Base-by-base conservation (phyloP, 805 yeast genomes). In the Ogataea neopini region DNA sequence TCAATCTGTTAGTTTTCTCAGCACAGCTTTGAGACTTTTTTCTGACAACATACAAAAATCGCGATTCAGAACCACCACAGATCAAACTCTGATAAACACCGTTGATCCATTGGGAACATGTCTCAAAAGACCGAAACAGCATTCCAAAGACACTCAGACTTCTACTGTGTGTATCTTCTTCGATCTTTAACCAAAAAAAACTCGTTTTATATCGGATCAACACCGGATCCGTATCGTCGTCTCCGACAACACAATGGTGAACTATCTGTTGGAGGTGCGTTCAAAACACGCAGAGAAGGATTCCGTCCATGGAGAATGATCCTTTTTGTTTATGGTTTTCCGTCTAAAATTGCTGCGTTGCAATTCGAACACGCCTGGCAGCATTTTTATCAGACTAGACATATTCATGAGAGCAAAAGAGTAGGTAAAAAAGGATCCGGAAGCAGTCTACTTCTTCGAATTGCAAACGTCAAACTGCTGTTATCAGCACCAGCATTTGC, bases 331-430 rank as follows among this genome's bases (percentile, higher is more conserved):
- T 71, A 84, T 57, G 90, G 91, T 2, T 88, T 88, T 59, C 88
- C 88, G 0, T 79, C 81, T 6, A 80, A 79, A 50, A 71, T 83
- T 2, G 66, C 83, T 2, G 95, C 95, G 0, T 65, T 88, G 43
- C 91, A 82, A 63, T 88, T 88, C 64, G 96, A 88, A 58, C 90
- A 86, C 64, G 91, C 95, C 1, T 84, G 87, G 80, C 96, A 88
- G 56, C 94, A 87, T 62, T 71, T 83, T 1, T 72, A 83, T 51
- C 73, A 71, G 43, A 83, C 95, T 0, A 69, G 89, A 32, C 88
- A 81, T 58, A 79, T 87, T 3, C 59, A 64, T 1, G 52, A 54
- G 0, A 64, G 60, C 2, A 61, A 62, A 9, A 63, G 84, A 43
- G 60, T 79, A 9, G 69, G 62, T 25, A 56, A 56, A 15, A 70